Base-by-base conservation (phyloP, 352 stramenopile species). In the Pythium dissimile region DNA sequence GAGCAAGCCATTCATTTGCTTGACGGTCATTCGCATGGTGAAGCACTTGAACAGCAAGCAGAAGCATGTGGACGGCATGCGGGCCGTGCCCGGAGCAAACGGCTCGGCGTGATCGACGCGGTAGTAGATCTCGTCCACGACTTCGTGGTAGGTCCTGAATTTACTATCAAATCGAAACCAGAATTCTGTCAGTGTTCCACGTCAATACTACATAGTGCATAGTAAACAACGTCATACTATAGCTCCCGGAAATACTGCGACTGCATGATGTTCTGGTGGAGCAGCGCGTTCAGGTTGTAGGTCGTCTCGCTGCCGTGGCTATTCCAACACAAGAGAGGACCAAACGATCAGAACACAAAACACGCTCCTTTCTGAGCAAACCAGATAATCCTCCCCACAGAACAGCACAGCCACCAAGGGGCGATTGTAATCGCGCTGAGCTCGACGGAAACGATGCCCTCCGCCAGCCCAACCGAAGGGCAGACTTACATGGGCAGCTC, bases 21-120 rank as follows among this genome's bases (percentile, higher is more conserved):
- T 97, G 53, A 89, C 75, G 10, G 95, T 98, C 44, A 98, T 82
- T 1, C 95, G 89, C 71, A 99, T 96, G 13, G 96, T 91, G 56
- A 98, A 98, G 41, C 98, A 94, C 67, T 98, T 98, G 47, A 99
- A 83, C 46, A 99, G 73, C 39, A 99, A 70, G 66, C 97, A 99
- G 75, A 99, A 99, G 37, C 94, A 97, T 9, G 86, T 96, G 6
- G 92, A 98, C 31, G 96, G 96, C 44, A 95, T 92, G 37, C 92
- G 77, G 15, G 78, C 83, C 12, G 84, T 97, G 54, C 93, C 96
- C 5, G 88, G 75, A 21, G 94, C 90, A 68, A 93, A 97, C 12
- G 97, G 97, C 58, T 98, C 94, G 26, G 82, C 84, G 70, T 92
- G 82, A 44, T 91, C 80, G 11, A 94, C 84, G 27, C 82, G 82